These are phyloP conservation scores for Rhodotorula sp. DNA, from an alignment of 1,284 basidiomycete species.

Conservation along the genomic window DNA sequence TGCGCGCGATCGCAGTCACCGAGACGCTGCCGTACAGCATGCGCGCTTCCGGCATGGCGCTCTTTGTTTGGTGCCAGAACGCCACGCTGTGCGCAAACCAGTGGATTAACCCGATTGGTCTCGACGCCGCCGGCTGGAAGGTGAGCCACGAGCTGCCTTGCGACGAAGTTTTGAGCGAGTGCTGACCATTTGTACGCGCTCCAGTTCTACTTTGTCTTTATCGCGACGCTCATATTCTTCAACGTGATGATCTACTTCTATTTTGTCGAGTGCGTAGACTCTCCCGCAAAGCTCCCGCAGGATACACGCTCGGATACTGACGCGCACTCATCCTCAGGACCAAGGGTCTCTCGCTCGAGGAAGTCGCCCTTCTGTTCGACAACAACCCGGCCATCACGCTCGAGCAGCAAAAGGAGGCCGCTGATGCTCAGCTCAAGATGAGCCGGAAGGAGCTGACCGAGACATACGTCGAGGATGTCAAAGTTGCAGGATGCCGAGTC, in stretches of 20 bases:
- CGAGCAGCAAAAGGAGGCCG: conserved; percentile 6
- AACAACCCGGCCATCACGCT: neutral
- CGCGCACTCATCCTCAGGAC: conserved; percentile 48
- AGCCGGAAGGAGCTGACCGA: neutral
- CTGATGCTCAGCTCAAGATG: conserved; percentile 11
- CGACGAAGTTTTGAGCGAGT: neutral
- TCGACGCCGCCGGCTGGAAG: conserved; percentile 46
- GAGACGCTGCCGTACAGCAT: conserved; percentile 15
- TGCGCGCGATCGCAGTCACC: neutral
- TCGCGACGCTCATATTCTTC: conserved; percentile 2
- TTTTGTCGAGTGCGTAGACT: conserved; percentile 56
- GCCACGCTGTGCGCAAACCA: conserved; percentile 72
- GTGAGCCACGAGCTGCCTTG: neutral
- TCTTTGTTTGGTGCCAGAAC: conserved; percentile 61
- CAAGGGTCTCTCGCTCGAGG: conserved; percentile 60
- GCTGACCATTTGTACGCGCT: neutral
- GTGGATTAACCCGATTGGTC: conserved; percentile 73
- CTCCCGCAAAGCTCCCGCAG: neutral
- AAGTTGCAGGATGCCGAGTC: neutral
- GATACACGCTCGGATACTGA: neutral
- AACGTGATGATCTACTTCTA: conserved; percentile 64
- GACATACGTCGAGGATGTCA: conserved; percentile 4
- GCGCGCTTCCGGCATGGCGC: conserved; percentile 67
- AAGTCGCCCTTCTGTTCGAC: conserved; percentile 47
- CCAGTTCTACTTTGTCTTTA: neutral